Evolutionary conservation across 2,329 filamentous ascomycete genomes (phyloP).

Genomic region (Balansia obtecta): DNA sequence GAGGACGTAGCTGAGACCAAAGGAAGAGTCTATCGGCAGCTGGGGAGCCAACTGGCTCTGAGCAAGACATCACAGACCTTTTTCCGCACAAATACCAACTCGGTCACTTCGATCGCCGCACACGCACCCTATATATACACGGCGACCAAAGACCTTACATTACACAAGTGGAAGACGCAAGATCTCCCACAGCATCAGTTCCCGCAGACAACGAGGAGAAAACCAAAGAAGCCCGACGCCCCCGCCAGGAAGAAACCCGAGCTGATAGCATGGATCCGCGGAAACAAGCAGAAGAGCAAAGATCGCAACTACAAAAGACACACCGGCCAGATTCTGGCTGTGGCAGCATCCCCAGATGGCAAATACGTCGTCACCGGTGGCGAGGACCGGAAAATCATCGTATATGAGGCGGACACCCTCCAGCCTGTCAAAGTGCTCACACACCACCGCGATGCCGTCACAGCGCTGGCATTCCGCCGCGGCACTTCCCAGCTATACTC

Average conservation of each 20-base stretch:
- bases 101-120: constrained; percentile 68
- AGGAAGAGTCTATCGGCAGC: constrained; percentile 72
- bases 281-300: constrained; percentile 44
- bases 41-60: constrained; percentile 64
- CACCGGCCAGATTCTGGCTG: constrained; percentile 63
- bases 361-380: constrained; percentile 87
- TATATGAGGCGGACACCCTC: constrained; percentile 75
- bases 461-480: constrained; percentile 71
- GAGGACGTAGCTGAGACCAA: constrained; percentile 90
- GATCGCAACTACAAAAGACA: constrained; percentile 65
- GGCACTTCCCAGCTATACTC: constrained; percentile 90
- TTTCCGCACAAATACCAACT: constrained; percentile 67
- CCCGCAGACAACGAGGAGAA: constrained; percentile 44
- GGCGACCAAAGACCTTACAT: constrained; percentile 67
- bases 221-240: constrained; percentile 43
- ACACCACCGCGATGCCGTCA: constrained; percentile 85
- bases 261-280: constrained; percentile 50
- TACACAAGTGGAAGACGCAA: constrained; percentile 85
- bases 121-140: constrained; percentile 78
- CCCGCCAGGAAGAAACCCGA: constrained; percentile 50
- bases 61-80: constrained; percentile 52
- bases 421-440: constrained; percentile 71
- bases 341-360: constrained; percentile 80
- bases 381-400: constrained; percentile 68
- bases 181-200: constrained; percentile 48